Percentiles rank a stretch among this genome's conserved stretches.
phyloP scores from a whole-genome alignment of 2,329 filamentous ascomycete species.

The Fusarium brachygibbosum region DNA sequence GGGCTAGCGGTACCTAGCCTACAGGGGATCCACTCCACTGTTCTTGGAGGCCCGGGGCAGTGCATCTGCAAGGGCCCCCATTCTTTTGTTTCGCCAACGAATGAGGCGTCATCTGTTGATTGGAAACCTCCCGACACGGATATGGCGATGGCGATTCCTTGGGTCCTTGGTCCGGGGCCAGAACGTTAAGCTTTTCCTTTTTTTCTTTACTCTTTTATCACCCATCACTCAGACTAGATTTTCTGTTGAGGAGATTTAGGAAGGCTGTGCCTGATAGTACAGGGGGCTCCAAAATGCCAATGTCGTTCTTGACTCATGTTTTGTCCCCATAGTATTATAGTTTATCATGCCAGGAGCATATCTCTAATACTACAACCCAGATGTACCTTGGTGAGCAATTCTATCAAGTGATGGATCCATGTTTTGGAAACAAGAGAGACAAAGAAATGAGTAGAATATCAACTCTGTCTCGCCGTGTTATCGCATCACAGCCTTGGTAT shows the following conservation, averaged over 20 bases:
- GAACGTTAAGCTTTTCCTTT: slow-evolving; percentile 39
- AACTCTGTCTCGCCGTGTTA: slow-evolving; percentile 4
- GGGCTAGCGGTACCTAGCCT: slow-evolving; percentile 2
- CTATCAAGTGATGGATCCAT: not conserved
- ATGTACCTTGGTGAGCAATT: not conserved
- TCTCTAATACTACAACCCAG: not conserved
- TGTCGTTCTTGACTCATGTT: slow-evolving; percentile 25
- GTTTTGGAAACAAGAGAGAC: not conserved
- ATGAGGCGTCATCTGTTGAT: not conserved
- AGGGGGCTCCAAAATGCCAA: slow-evolving; percentile 12
- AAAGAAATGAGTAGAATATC: not conserved
- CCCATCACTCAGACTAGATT: slow-evolving; percentile 10
- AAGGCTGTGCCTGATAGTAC: slow-evolving; percentile 26
- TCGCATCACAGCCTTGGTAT: slow-evolving; percentile 9
- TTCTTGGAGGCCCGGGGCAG: slow-evolving; percentile 31
- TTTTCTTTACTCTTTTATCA: slow-evolving; percentile 9
- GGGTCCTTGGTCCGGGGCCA: slow-evolving; percentile 24
- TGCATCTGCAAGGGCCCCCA: slow-evolving; percentile 28
- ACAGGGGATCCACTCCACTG: slow-evolving; percentile 12
- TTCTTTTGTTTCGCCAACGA: slow-evolving; percentile 13
- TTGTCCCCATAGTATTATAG: slow-evolving; percentile 11
- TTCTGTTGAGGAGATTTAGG: slow-evolving; percentile 33
- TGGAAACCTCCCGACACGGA: slow-evolving; percentile 21
- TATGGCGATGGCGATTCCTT: slow-evolving; percentile 43
- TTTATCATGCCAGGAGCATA: not conserved